Evolutionary conservation across 2,329 filamentous ascomycete species (phyloP), one percentile per base, ranked within the genome.

Genomic region (Fusarium graminum): DNA sequence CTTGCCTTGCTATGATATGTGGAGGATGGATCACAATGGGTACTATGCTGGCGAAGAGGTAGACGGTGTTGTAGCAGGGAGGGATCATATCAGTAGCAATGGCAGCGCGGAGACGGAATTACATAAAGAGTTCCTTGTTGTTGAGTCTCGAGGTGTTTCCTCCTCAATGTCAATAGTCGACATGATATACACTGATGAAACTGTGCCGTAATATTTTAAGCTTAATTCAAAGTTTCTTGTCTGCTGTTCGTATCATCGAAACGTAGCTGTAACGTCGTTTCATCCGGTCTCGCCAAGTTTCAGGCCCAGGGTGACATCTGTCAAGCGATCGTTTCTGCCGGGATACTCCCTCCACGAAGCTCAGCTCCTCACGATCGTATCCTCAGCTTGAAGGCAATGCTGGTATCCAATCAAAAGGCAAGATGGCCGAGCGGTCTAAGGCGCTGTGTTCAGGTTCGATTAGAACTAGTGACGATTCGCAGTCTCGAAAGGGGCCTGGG

Each of bases 381-480:
- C 3, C 7, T 0, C 13, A 16, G 3, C 1, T 55, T 61, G 12
- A 7, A 4, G 5, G 1, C 1, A 3, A 0, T 4, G 3, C 1
- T 8, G 22, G 1, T 16, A 46, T 54, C 58, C 58, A 61, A 54
- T 61, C 36, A 45, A 2, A 60, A 60, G 58, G 58, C 55, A 61
- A 61, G 58, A 61, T 61, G 58, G 58, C 58, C 58, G 58, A 61
- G 58, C 56, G 58, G 58, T 61, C 58, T 61, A 61, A 61, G 58
- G 58, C 58, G 58, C 56, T 61, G 58, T 61, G 58, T 61, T 61
- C 58, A 61, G 58, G 58, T 61, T 61, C 46, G 4, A 61, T 46
- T 11, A 1, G 55, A 60, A 61, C 58, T 53, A 61, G 55, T 14
- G 9, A 53, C 58, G 58, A 60, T 60, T 61, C 58, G 58, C 58